Base-by-base conservation (phyloP, 2,329 filamentous ascomycete species). In the Ceratocystis destructans region DNA sequence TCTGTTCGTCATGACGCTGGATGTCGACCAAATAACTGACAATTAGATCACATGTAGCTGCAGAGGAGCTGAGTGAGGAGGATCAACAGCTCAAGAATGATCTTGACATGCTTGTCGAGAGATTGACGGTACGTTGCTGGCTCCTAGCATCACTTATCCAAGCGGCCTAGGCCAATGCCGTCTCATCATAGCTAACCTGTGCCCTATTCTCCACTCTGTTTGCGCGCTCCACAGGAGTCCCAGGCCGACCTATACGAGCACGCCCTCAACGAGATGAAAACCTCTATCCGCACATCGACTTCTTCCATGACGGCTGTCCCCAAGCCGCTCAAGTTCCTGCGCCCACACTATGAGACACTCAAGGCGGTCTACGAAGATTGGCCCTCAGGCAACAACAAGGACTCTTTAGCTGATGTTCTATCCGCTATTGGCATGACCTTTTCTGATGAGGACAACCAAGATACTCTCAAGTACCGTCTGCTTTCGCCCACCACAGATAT, bases 251-350 rank as follows among this genome's bases (percentile, higher is more conserved):
- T 97, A 71, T 96, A 97, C 80, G 93, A 92, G 76, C 85, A 92
- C 68, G 89, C 94, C 65, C 81, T 99, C 71, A 92, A 97, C 77
- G 88, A 91, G 71, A 96, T 99, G 85, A 97, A 96, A 81, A 90
- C 87, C 73, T 95, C 90, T 74, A 99, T 99, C 82, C 97, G 96
- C 81, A 99, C 94, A 66, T 96, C 94, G 68, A 99, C 94, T 71
- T 97, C 92, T 68, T 99, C 95, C 59, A 99, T 99, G 94, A 99
- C 94, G 62, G 94, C 94, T 68, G 94, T 99, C 69, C 94, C 95
- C 28, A 99, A 99, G 79, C 94, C 94, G 44, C 83, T 99, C 72
- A 99, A 99, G 78, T 99, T 99, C 76, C 84, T 99, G 70, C 86
- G 94, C 79, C 94, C 93, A 71, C 93, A 99, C 77, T 99, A 97